phyloP scores from a whole-genome alignment of 257 asterid species.

The Scutellaria barbata region DNA sequence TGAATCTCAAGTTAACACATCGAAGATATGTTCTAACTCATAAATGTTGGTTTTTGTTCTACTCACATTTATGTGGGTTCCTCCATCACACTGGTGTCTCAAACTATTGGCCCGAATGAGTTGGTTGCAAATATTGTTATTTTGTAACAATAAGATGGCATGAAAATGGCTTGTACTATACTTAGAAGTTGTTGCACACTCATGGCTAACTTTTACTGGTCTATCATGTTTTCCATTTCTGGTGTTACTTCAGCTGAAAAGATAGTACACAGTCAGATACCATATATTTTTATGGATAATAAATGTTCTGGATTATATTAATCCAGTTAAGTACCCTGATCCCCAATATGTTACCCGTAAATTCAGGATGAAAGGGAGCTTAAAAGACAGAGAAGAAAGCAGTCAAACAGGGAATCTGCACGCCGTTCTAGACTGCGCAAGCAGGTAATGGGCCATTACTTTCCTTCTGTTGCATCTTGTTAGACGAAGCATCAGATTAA shows the following conservation, averaged over 20 bases:
- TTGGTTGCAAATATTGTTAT: background rate
- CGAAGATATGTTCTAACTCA: background rate
- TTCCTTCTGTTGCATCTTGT: background rate
- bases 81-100: background rate
- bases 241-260: background rate
- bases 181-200: background rate
- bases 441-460: constrained; percentile 53
- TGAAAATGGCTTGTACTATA: background rate
- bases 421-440: constrained; percentile 86
- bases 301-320: background rate
- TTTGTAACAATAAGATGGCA: background rate
- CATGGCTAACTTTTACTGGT: background rate
- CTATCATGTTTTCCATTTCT: background rate
- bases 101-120: background rate
- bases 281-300: background rate
- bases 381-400: constrained; percentile 83
- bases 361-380: constrained; percentile 87
- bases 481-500: background rate
- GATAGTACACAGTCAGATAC: background rate
- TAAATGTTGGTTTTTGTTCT: background rate
- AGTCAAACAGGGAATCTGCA: constrained; percentile 88
- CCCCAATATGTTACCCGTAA: constrained; percentile 30
- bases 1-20: background rate
- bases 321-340: constrained; percentile 16
- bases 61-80: background rate